Evolutionary conservation across 176 grass and related monocot genomes (phyloP).

Genomic region (Oryza glumipatula): DNA sequence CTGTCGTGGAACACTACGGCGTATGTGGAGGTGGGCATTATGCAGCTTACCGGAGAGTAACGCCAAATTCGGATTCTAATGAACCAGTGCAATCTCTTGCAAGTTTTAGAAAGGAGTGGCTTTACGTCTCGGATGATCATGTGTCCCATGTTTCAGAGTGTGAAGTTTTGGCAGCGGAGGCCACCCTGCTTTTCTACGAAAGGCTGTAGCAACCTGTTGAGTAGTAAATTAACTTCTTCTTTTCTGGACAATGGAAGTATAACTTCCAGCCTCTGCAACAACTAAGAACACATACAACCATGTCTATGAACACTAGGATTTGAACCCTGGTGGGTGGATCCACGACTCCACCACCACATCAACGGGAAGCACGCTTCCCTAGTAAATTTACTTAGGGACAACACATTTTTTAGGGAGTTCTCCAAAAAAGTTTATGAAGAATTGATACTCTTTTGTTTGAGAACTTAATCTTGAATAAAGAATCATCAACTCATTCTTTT

Average conservation of each 20-base stretch:
- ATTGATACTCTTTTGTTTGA: background rate
- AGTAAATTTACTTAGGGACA: background rate
- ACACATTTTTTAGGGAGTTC: background rate
- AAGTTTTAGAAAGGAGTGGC: constrained; percentile 49
- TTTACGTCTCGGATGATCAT: constrained; percentile 78
- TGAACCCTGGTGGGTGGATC: too few relatives aligned
- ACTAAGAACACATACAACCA: too few relatives aligned
- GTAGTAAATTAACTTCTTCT: constrained; percentile 5
- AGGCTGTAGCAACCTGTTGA: constrained; percentile 46
- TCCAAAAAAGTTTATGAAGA: background rate
- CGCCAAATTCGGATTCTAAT: constrained; percentile 30
- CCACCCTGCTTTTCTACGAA: constrained; percentile 89
- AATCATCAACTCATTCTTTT: background rate
- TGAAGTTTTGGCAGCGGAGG: constrained; percentile 70
- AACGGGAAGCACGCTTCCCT: too few relatives aligned
- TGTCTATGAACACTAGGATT: too few relatives aligned
- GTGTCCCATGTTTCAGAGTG: constrained; percentile 67
- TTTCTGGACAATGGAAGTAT: too few relatives aligned
- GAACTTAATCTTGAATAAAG: background rate
- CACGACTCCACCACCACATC: too few relatives aligned
- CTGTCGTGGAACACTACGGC: constrained; percentile 89
- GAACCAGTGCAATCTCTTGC: constrained; percentile 32
- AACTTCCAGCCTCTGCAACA: too few relatives aligned
- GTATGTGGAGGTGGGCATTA: constrained; percentile 82
- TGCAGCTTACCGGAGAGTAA: constrained; percentile 69